Evolutionary conservation across 2,329 filamentous ascomycete genomes (phyloP).

Genomic region (Calonectria pauciramosa): DNA sequence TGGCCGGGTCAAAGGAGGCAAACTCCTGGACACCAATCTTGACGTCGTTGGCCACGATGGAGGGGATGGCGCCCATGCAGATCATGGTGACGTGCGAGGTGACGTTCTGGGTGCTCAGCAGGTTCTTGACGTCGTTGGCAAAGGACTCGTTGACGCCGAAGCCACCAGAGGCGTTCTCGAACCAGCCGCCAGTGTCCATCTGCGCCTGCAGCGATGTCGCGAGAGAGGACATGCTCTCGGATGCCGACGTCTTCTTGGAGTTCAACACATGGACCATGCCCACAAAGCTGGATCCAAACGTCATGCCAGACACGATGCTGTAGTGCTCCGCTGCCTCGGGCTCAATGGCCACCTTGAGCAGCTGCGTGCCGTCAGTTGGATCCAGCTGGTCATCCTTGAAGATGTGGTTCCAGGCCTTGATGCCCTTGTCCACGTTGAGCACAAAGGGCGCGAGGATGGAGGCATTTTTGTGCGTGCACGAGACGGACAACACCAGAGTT

Average conservation of each 20-base stretch:
- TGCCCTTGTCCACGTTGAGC: constrained; percentile 34
- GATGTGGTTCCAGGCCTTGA: constrained; percentile 32
- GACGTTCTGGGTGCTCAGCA: constrained; percentile 34
- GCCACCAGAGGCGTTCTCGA: background rate
- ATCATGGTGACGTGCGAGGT: constrained; percentile 27
- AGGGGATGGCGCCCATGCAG: constrained; percentile 17
- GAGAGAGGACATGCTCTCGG: constrained; percentile 1
- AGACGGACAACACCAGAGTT: constrained; percentile 30
- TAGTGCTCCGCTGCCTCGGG: constrained; percentile 15
- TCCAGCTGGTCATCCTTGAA: background rate
- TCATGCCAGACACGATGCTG: constrained; percentile 19
- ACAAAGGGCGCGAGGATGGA: constrained; percentile 28
- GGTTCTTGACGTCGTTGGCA: constrained; percentile 29
- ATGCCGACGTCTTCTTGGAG: background rate
- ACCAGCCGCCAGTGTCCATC: constrained; percentile 25
- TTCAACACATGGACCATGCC: constrained; percentile 28
- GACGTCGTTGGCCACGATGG: constrained; percentile 21
- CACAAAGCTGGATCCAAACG: constrained; percentile 23
- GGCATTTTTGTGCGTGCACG: constrained; percentile 35
- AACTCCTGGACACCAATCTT: constrained; percentile 18
- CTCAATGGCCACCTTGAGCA: background rate
- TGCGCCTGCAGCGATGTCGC: constrained; percentile 9
- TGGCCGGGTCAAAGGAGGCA: constrained; percentile 10
- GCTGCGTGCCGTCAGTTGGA: background rate
- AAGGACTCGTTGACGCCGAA: constrained; percentile 23